Conservation (phyloP, 2,329 filamentous ascomycete genomes). For the Lachnellula arida region DNA sequence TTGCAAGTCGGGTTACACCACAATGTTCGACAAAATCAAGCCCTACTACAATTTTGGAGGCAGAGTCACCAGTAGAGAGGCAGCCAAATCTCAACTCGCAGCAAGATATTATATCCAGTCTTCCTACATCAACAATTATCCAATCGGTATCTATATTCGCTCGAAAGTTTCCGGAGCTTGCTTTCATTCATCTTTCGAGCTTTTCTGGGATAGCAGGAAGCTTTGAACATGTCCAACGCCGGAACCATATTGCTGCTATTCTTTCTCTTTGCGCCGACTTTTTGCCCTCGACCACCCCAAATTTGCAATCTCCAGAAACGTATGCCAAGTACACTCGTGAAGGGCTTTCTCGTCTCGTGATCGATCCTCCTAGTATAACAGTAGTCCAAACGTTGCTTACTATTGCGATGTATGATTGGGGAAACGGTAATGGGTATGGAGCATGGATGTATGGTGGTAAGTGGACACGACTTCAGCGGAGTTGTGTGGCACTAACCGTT, state of each 20-base stretch:
- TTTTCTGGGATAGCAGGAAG: too few relatives aligned
- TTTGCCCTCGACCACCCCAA: background rate
- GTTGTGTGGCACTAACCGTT: too few relatives aligned
- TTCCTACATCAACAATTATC: background rate
- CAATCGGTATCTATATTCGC: background rate
- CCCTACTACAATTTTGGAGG: background rate
- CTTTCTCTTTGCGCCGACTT: too few relatives aligned
- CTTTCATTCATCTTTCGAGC: too few relatives aligned
- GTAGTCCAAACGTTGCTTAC: slow-evolving; percentile 38
- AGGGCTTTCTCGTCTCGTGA: slow-evolving; percentile 8
- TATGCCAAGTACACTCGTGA: slow-evolving; percentile 2
- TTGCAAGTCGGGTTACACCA: background rate
- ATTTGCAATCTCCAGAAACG: background rate
- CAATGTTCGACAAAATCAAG: background rate
- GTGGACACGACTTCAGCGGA: slow-evolving; percentile 32
- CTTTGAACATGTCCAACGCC: too few relatives aligned
- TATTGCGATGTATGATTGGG: slow-evolving; percentile 40
- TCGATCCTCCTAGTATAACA: slow-evolving; percentile 30
- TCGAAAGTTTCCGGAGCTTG: background rate
- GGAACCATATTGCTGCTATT: too few relatives aligned
- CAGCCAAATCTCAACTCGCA: too few relatives aligned
- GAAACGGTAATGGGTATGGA: slow-evolving; percentile 38
- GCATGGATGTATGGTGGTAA: slow-evolving; percentile 41
- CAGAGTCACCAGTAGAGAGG: slow-evolving; percentile 3
- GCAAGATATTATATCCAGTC: too few relatives aligned